Base-by-base conservation (phyloP, 768 basidiomycete species). In the Hypsizygus marmoreus region DNA sequence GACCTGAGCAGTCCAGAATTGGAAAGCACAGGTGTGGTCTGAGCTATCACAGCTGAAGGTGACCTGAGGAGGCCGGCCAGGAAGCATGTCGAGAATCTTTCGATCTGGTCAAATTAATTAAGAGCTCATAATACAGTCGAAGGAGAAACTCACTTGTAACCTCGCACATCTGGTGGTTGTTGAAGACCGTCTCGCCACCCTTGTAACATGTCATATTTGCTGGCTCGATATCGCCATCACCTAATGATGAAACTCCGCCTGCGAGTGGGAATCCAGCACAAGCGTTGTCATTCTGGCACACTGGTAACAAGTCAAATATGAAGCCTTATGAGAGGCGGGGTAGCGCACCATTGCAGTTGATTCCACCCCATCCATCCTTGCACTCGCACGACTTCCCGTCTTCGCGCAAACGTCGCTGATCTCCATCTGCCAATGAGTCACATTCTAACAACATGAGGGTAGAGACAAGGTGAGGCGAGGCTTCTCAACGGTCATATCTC, bases 111-210 rank as follows among this genome's bases (percentile, higher is more conserved):
- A 22, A 19, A 32, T n/a, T 4, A 37, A 14, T 32, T 41, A 30
- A 45, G 40, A 20, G n/a, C n/a, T n/a, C 23, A 32, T 37, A 14
- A 19, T 29, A n/a, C 33, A 31, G 14, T 36, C 13, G 16, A 22
- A 13, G 22, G 34, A 12, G 30, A 17, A 6, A 74, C 91, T 56
- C 60, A 95, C 94, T 98, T 9, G 97, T 99, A 25, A 99, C 95
- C 63, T 97, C 82, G 68, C 97, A 99, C 84, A 97, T 92, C 65
- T 99, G 95, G 66, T 94, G 92, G 54, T 97, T 94, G 63, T 82
- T 86, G 65, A 91, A 88, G n/a, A 99, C 88, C 0, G 92, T 95
- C 62, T 88, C 80, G 17, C 97, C 97, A 31, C 90, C 91, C 43
- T 77, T 88, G 76, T 97, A 95, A 63, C 97, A 98, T 1, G 91